Percentiles rank a stretch among this genome's conserved stretches.
Conservation (phyloP, 768 basidiomycete genomes). For the button mushroom (Agaricus bisporus) region DNA sequence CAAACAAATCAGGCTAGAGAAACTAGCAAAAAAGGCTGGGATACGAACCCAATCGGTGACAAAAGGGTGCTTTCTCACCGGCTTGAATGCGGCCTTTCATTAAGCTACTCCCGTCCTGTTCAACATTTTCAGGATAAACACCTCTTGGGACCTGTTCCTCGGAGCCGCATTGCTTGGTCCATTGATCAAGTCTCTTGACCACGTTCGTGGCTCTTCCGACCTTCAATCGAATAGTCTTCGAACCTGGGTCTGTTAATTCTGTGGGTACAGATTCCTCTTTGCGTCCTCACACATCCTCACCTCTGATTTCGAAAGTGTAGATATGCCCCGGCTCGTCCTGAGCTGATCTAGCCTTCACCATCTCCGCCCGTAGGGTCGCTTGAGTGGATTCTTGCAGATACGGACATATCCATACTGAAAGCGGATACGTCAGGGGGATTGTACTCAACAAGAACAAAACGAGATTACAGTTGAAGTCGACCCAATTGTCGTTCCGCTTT, state of each 20-base stretch:
- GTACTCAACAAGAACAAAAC: background rate
- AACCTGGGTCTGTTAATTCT: background rate
- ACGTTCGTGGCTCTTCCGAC: conserved; percentile 76
- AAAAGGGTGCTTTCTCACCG: conserved; percentile 57
- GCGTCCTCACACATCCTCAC: conserved; percentile 25
- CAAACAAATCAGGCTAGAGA: background rate
- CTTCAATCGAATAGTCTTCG: conserved; percentile 56
- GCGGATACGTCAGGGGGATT: conserved; percentile 8
- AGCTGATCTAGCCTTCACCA: conserved; percentile 42
- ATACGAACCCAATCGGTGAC: conserved; percentile 52
- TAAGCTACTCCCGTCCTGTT: conserved; percentile 35
- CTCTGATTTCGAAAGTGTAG: conserved; percentile 76
- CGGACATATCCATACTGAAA: conserved; percentile 60
- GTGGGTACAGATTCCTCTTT: background rate
- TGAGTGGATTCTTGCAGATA: conserved; percentile 61
- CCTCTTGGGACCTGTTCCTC: conserved; percentile 71
- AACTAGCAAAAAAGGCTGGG: conserved; percentile 4
- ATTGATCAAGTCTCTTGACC: conserved; percentile 66
- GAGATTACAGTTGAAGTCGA: conserved; percentile 50
- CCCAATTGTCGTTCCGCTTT: conserved; percentile 41
- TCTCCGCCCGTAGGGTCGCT: conserved; percentile 40
- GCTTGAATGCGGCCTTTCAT: conserved; percentile 62
- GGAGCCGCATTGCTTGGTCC: conserved; percentile 77
- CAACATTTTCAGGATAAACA: conserved; percentile 57
- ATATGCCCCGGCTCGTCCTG: conserved; percentile 73